A percentile compares a stretch with the other conserved stretches of the same genome.
These are phyloP conservation scores for Capronia epimyces DNA, from an alignment of 2,329 filamentous ascomycete genomes.

Conservation along the genomic window DNA sequence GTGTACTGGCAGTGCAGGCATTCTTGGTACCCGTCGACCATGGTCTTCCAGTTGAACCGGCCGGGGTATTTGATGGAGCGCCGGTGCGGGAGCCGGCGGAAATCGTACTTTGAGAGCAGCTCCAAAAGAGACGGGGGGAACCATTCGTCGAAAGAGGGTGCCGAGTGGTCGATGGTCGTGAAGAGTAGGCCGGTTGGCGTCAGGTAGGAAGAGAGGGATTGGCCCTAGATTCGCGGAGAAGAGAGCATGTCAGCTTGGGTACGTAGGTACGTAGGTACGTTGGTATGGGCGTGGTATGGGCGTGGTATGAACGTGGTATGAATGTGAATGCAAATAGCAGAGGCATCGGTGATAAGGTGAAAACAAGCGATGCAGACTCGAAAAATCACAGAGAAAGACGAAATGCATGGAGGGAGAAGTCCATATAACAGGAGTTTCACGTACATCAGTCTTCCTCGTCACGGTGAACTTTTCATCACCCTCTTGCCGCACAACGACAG, in stretches of 20 bases:
- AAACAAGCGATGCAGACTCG: background rate
- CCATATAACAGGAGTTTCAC: background rate
- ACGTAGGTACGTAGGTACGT: too few relatives aligned
- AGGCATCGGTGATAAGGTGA: too few relatives aligned
- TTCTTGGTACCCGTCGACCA: slow-evolving; percentile 56
- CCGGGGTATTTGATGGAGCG: slow-evolving; percentile 53
- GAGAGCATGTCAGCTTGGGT: too few relatives aligned
- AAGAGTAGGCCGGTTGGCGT: slow-evolving; percentile 52
- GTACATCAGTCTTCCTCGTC: slow-evolving; percentile 23
- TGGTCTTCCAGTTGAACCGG: slow-evolving; percentile 57
- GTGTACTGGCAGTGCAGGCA: slow-evolving; percentile 57
- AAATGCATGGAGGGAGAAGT: too few relatives aligned
- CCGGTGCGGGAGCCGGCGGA: slow-evolving; percentile 49
- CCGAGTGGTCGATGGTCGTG: slow-evolving; percentile 45
- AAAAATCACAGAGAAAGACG: background rate
- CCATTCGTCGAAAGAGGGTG: slow-evolving; percentile 49
- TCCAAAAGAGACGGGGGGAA: slow-evolving; percentile 48
- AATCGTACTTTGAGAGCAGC: slow-evolving; percentile 48
- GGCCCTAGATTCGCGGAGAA: slow-evolving; percentile 27
- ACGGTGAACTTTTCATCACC: slow-evolving; percentile 24
- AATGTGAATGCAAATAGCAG: too few relatives aligned
- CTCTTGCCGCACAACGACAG: slow-evolving; percentile 15
- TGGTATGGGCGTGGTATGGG: background rate
- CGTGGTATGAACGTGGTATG: too few relatives aligned
- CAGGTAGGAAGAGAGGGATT: slow-evolving; percentile 37